Base-by-base conservation (phyloP, 208 protist species). In the Eutreptiella sp. region DNA sequence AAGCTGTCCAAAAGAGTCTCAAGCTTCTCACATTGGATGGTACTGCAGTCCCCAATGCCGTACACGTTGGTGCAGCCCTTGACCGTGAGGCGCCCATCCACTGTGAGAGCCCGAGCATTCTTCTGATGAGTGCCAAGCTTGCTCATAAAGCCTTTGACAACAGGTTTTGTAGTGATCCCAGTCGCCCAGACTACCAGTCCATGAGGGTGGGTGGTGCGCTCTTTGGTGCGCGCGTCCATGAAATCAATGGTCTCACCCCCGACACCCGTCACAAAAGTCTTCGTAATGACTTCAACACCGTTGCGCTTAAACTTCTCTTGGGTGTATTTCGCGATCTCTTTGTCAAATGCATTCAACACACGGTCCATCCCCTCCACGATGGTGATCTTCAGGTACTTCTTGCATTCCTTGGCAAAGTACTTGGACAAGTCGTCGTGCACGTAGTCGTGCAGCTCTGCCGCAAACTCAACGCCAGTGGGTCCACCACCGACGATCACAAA, bases 401-500 rank as follows among this genome's bases (percentile, higher is more conserved):
- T 43, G 29, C 91, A 73, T 21, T 63, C 60, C 36, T 16, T n/a
- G 48, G 59, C 76, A 59, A 80, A 81, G 38, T 85, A 58, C 46
- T 82, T 84, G 41, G 59, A 53, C 45, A 92, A 64, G 71, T 94
- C 89, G 46, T 87, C 65, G 2, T 69, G 72, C 63, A 94, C 71
- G 61, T 93, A 92, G 42, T 94, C 89, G 38, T 80, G 76, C 28
- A 93, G 70, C 55, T 83, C 85, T 38, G 76, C 81, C 54, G 81
- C 82, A 46, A 90, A 90, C 66, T 94, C 87, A 53, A 87, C 77
- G 26, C 82, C 83, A 21, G 83, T 93, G 9, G 84, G 82, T 14
- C 86, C 86, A 19, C 83, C 87, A 55, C 89, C 87, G 21, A 94
- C 89, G 0, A 94, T 81, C 19, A 94, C 75, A 53, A 83, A 83